phyloP scores from a whole-genome alignment of 768 basidiomycete species.

The Lyophyllum shimeji region DNA sequence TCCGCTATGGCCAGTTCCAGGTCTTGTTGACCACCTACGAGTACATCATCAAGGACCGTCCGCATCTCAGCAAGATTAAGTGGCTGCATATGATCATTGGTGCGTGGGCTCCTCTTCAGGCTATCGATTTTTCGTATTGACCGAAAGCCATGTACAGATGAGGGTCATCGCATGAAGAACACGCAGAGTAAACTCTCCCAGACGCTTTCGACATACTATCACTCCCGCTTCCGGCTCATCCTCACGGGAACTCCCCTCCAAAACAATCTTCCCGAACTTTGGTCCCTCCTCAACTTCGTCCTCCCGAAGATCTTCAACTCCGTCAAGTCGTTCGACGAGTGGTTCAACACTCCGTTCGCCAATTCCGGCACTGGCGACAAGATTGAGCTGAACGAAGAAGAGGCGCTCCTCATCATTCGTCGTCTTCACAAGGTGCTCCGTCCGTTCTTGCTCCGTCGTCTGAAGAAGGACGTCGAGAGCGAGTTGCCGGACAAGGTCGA shows the following conservation, averaged over 20 bases:
- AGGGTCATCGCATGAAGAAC: constrained; percentile 99
- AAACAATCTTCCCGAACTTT: constrained; percentile 95
- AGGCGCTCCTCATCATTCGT: constrained; percentile 94
- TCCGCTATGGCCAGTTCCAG: constrained; percentile 83
- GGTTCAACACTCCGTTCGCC: constrained; percentile 99
- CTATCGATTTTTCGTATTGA: neutral
- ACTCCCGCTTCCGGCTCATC: constrained; percentile 90
- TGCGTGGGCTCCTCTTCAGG: constrained; percentile 32
- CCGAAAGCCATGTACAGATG: constrained; percentile 49
- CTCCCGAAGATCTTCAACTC: constrained; percentile 97
- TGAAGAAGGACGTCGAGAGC: constrained; percentile 97
- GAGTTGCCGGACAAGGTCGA: constrained; percentile 97
- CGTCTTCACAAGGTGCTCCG: constrained; percentile 95
- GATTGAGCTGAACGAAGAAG: constrained; percentile 99
- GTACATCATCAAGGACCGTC: constrained; percentile 98
- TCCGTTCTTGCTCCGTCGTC: constrained; percentile 86
- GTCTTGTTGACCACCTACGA: constrained; percentile 94
- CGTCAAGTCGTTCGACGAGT: constrained; percentile 98
- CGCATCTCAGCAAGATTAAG: constrained; percentile 83
- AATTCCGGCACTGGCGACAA: constrained; percentile 98
- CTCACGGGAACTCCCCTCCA: constrained; percentile 95
- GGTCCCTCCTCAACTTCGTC: constrained; percentile 94
- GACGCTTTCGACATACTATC: constrained; percentile 90
- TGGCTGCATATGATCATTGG: constrained; percentile 99
- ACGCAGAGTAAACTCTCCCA: constrained; percentile 85